A percentile compares a stretch with the other conserved stretches of the same genome.
phyloP scores from a whole-genome alignment of 73 alveolate genomes.

The Tetrahymena malaccensis region DNA sequence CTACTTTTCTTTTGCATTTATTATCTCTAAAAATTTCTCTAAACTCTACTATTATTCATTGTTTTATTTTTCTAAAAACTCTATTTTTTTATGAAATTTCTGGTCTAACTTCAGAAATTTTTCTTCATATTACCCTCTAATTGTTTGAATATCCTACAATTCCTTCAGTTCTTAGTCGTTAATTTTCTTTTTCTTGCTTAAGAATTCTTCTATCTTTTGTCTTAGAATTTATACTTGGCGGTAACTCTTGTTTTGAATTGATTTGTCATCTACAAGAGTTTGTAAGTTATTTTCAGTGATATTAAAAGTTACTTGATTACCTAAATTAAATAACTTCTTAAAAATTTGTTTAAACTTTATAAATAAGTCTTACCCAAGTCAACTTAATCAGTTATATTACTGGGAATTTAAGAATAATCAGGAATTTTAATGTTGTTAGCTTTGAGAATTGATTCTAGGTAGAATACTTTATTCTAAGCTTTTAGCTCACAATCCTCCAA shows the following conservation, averaged over 20 bases:
- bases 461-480: not conserved
- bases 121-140: not conserved
- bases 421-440: not conserved
- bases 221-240: not conserved
- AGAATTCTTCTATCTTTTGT: not conserved
- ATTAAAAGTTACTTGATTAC: not conserved
- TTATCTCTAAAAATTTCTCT: not conserved
- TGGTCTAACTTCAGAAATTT: not conserved
- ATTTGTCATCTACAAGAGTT: not conserved
- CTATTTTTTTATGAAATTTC: not conserved
- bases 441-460: not conserved
- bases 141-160: not conserved
- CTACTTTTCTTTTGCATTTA: not conserved
- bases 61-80: not conserved
- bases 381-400: not conserved
- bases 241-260: not conserved
- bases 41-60: not conserved
- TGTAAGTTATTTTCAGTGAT: not conserved
- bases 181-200: not conserved
- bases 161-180: not conserved
- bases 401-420: not conserved
- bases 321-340: not conserved
- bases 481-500: slow-evolving; percentile 47
- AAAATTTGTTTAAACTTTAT: not conserved
- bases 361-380: not conserved